Evolutionary conservation across 78 protist species (phyloP).

Genomic region (Dictyostelium discoideum): dicty_2.7 NC_007089.4:3209501-3210000

Average conservation of each 20-base stretch:
- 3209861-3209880: background rate
- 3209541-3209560: background rate
- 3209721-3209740: background rate
- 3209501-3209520: background rate
- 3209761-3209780: background rate
- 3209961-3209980: constrained; percentile 60
- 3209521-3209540: background rate
- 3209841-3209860: background rate
- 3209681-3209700: background rate
- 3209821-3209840: constrained; percentile 1
- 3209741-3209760: background rate
- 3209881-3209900: constrained; percentile 9
- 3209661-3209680: background rate
- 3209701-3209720: background rate
- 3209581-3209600: background rate
- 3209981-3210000: constrained; percentile 36
- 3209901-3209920: background rate
- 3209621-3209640: background rate
- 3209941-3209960: constrained; percentile 18
- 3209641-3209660: background rate
- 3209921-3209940: background rate
- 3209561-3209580: background rate
- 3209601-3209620: background rate
- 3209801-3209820: background rate
- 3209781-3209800: background rate